Conservation (phyloP, 164 flowering plant genomes). For the Nymphaea thermarum region DNA sequence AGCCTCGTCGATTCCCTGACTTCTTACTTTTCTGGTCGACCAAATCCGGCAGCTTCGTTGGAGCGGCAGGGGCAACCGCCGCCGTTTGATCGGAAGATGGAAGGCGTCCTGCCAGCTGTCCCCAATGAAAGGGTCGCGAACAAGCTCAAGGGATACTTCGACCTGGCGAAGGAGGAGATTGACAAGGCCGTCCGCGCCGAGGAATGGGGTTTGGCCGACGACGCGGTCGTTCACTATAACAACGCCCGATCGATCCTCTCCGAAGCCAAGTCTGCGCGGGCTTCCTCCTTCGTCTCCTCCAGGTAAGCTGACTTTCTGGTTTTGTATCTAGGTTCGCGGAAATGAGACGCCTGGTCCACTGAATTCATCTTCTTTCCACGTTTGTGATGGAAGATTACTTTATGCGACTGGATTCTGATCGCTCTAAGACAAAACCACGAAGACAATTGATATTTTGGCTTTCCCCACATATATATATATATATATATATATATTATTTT, state of each 20-base stretch:
- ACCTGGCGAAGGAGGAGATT: slow-evolving; percentile 81
- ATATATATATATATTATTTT: too few species aligned
- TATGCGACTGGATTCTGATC: too few species aligned
- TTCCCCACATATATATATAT: too few species aligned
- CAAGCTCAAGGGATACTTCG: slow-evolving; percentile 88
- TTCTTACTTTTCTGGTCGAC: slow-evolving; percentile 26
- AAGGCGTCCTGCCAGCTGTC: slow-evolving; percentile 24
- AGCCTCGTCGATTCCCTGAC: slow-evolving; percentile 41
- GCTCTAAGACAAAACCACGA: too few species aligned
- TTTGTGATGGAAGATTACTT: not conserved
- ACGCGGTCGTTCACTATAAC: slow-evolving; percentile 60
- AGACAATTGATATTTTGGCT: too few species aligned
- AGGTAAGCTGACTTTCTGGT: slow-evolving; percentile 22
- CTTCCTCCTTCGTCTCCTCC: slow-evolving; percentile 46
- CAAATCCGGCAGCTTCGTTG: not conserved
- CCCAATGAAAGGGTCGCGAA: slow-evolving; percentile 64
- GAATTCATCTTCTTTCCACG: not conserved
- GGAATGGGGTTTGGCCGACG: slow-evolving; percentile 90
- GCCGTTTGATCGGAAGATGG: slow-evolving; percentile 23
- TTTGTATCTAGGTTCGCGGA: not conserved
- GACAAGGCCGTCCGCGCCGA: slow-evolving; percentile 89
- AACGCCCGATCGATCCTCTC: slow-evolving; percentile 56
- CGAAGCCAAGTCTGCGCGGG: slow-evolving; percentile 63
- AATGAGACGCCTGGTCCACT: not conserved
- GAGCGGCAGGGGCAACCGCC: not conserved